Conservation (phyloP, 164 flowering plant genomes). For the Stephania yunnanensis region DNA sequence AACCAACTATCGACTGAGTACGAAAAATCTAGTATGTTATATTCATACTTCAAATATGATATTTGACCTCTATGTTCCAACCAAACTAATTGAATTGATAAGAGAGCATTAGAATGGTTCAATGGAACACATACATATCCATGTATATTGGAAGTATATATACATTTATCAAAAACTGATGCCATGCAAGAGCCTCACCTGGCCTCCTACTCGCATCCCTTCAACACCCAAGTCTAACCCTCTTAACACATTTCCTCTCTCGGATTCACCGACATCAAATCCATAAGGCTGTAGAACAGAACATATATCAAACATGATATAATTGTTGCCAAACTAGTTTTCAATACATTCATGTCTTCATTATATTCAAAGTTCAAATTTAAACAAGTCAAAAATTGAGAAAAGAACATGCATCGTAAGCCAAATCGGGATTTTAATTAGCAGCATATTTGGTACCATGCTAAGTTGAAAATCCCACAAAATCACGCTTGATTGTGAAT, state of each 20-base stretch:
- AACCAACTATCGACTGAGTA: too few species aligned
- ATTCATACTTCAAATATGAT: background rate
- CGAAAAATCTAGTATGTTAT: too few species aligned
- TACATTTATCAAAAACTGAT: background rate
- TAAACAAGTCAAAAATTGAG: too few species aligned
- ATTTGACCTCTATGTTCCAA: too few species aligned
- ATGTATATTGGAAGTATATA: too few species aligned
- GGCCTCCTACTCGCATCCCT: conserved; percentile 97
- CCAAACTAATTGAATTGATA: too few species aligned
- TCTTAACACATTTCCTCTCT: conserved; percentile 74
- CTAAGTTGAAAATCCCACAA: background rate
- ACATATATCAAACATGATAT: conserved; percentile 3
- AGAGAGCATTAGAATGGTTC: too few species aligned
- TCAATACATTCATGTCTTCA: background rate
- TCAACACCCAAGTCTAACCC: conserved; percentile 88
- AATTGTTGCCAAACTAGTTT: background rate
- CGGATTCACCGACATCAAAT: conserved; percentile 94
- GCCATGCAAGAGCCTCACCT: conserved; percentile 40
- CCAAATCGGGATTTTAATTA: background rate
- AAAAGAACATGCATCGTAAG: background rate
- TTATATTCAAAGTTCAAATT: background rate
- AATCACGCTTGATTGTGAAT: background rate
- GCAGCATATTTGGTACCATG: background rate
- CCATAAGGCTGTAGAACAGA: conserved; percentile 80
- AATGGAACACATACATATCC: too few species aligned